These are phyloP conservation scores for Aspergillus ostianus DNA, from an alignment of 495 filamentous ascomycete species.

Conservation along the genomic window DNA sequence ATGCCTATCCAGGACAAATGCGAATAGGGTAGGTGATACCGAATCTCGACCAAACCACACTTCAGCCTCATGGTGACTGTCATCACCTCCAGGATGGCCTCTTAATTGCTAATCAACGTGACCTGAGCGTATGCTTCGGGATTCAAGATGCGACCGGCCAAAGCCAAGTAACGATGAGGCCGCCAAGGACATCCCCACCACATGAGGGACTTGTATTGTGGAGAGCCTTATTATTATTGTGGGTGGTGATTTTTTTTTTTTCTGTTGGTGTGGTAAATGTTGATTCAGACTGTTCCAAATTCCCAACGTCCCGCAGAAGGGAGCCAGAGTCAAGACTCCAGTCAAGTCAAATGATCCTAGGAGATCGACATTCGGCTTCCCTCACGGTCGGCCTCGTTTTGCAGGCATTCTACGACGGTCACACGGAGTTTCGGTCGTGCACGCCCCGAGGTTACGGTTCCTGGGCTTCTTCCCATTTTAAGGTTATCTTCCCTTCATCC, in stretches of 20 bases:
- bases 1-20: background rate
- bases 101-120: no score
- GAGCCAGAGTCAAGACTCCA: no score
- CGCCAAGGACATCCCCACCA: background rate
- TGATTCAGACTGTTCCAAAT: no score
- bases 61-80: background rate
- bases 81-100: background rate
- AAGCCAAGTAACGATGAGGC: background rate
- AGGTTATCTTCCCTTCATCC: slow-evolving; percentile 9
- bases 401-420: slow-evolving; percentile 4
- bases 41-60: background rate
- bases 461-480: background rate
- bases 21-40: background rate
- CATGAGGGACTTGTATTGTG: background rate
- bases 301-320: no score
- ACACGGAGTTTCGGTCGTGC: slow-evolving; percentile 10
- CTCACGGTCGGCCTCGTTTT: background rate
- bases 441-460: slow-evolving; percentile 9
- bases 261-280: background rate
- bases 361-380: slow-evolving; percentile 4
- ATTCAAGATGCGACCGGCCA: background rate
- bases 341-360: no score
- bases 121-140: background rate
- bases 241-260: background rate
- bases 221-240: background rate